Percentiles rank a stretch among this genome's conserved stretches.
Evolutionary conservation across 2,329 filamentous ascomycete genomes (phyloP).

Genomic region (Cytospora mali): DNA sequence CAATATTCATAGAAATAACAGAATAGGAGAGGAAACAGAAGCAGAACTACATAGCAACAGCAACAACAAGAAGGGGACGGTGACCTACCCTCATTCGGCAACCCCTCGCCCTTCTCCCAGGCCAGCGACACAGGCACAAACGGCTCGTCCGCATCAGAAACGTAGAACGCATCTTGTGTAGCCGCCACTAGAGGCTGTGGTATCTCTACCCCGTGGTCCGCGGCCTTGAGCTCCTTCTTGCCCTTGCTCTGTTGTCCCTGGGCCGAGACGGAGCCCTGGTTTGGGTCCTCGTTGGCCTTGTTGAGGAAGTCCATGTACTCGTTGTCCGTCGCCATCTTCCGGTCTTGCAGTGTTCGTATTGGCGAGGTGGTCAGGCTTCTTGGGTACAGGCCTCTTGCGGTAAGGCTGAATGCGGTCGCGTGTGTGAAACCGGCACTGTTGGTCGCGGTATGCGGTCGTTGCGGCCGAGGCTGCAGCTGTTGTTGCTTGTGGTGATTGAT

Average conservation of each 20-base stretch:
- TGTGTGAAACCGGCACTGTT: slow-evolving; percentile 24
- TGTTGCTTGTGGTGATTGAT: background rate
- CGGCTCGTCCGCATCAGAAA: slow-evolving; percentile 82
- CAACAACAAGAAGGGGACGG: slow-evolving; percentile 1
- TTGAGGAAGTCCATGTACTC: slow-evolving; percentile 84
- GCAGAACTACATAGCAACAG: no score
- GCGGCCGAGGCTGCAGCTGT: background rate
- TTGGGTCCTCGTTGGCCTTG: slow-evolving; percentile 81
- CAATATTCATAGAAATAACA: background rate
- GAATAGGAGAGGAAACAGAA: background rate
- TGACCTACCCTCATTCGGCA: slow-evolving; percentile 64
- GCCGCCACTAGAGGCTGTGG: slow-evolving; percentile 59
- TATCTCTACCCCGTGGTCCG: slow-evolving; percentile 58
- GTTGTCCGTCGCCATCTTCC: slow-evolving; percentile 72
- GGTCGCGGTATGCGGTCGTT: background rate
- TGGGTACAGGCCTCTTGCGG: background rate
- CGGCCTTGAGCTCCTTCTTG: slow-evolving; percentile 51
- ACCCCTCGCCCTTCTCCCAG: slow-evolving; percentile 54
- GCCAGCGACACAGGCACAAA: slow-evolving; percentile 76
- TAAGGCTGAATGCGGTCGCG: background rate
- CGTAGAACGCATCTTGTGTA: slow-evolving; percentile 64
- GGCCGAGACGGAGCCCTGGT: slow-evolving; percentile 53
- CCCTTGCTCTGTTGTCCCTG: slow-evolving; percentile 31
- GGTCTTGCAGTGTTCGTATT: background rate
- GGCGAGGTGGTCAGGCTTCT: slow-evolving; percentile 1